phyloP scores from a whole-genome alignment of 352 stramenopile species.

The Pythium periplocum region DNA sequence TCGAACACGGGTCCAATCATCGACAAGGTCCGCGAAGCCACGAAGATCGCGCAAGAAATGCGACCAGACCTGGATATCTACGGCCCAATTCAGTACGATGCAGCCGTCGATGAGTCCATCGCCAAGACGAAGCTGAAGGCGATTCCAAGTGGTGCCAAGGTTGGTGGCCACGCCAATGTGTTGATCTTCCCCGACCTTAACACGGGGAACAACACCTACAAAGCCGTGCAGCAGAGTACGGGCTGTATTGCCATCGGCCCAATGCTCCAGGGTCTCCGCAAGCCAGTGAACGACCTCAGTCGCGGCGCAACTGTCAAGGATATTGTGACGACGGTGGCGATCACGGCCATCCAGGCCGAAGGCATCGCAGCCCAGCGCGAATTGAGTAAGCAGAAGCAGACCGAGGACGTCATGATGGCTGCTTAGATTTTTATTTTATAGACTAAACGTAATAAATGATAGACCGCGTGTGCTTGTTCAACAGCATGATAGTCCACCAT shows the following conservation, averaged over 20 bases:
- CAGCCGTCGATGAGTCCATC: slow-evolving; percentile 68
- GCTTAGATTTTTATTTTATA: too few relatives aligned
- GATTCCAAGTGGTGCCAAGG: slow-evolving; percentile 43
- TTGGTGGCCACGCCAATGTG: slow-evolving; percentile 81
- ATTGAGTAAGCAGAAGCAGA: too few relatives aligned
- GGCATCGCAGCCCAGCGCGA: too few relatives aligned
- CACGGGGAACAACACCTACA: slow-evolving; percentile 89
- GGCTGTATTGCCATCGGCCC: slow-evolving; percentile 78
- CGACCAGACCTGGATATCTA: slow-evolving; percentile 77
- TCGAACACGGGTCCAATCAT: slow-evolving; percentile 77
- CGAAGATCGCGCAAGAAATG: slow-evolving; percentile 54
- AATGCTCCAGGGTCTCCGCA: slow-evolving; percentile 84
- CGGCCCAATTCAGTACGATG: slow-evolving; percentile 86
- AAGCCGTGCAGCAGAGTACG: slow-evolving; percentile 81
- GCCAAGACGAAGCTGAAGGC: slow-evolving; percentile 79
- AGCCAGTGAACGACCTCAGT: slow-evolving; percentile 86
- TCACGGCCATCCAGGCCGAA: slow-evolving; percentile 84
- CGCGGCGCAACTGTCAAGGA: slow-evolving; percentile 87
- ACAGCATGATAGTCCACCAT: too few relatives aligned
- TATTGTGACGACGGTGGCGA: slow-evolving; percentile 86
- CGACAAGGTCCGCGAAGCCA: slow-evolving; percentile 83
- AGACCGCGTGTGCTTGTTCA: too few relatives aligned
- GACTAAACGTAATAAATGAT: too few relatives aligned
- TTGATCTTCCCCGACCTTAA: slow-evolving; percentile 86
- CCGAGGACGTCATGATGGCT: too few relatives aligned